Evolutionary conservation across 495 filamentous ascomycete species (phyloP).

Genomic region (Lasiosphaeria hispida): DNA sequence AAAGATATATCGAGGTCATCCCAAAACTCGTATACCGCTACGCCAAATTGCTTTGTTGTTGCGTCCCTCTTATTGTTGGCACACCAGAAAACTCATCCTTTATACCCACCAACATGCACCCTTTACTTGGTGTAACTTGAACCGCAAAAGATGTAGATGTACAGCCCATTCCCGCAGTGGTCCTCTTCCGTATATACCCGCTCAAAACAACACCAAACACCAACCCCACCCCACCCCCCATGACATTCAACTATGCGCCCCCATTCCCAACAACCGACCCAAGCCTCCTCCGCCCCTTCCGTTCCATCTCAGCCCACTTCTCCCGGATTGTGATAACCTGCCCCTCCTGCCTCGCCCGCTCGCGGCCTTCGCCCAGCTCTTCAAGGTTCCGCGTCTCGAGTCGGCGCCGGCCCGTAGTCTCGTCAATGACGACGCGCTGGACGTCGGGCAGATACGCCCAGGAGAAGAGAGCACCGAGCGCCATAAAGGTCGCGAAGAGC

Average conservation of each 20-base stretch:
- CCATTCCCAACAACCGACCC: background rate
- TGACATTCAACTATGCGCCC: background rate
- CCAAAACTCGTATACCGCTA: too few species aligned
- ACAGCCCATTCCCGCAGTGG: too few species aligned
- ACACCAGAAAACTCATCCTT: too few species aligned
- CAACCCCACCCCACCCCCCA: too few species aligned
- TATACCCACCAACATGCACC: too few species aligned
- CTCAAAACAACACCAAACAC: too few species aligned
- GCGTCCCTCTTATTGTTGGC: too few species aligned
- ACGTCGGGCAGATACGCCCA: conserved; percentile 39
- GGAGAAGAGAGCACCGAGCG: conserved; percentile 32
- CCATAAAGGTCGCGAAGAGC: conserved; percentile 35
- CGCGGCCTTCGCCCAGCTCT: conserved; percentile 33
- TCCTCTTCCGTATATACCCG: too few species aligned
- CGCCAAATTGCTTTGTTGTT: too few species aligned
- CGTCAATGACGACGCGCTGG: conserved; percentile 21
- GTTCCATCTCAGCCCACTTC: conserved; percentile 26
- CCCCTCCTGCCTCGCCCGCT: conserved; percentile 27
- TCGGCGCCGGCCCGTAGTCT: conserved; percentile 5
- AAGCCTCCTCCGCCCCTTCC: conserved; percentile 13
- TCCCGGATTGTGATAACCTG: conserved; percentile 27
- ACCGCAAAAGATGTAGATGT: too few species aligned
- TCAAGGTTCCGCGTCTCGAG: conserved; percentile 31
- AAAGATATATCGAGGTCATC: too few species aligned
- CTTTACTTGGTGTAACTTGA: too few species aligned